These are phyloP conservation scores for Globisporangium takayamanum DNA, from an alignment of 352 stramenopile species.

Conservation along the genomic window DNA sequence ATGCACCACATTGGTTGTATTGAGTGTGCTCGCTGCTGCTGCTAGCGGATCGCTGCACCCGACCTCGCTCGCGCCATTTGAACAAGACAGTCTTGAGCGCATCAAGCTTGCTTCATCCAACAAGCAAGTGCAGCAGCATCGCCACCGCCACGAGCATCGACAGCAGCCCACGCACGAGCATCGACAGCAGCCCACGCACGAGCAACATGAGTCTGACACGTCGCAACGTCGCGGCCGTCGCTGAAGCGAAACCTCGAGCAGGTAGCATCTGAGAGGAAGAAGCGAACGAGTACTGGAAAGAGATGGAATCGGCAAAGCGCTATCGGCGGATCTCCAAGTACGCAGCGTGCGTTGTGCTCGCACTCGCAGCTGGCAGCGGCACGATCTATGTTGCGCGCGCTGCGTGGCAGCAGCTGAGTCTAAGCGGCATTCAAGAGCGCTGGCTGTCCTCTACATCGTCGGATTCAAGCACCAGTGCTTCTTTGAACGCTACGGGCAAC, in stretches of 20 bases:
- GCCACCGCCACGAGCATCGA: neutral
- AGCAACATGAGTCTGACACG: conserved; percentile 35
- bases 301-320: conserved; percentile 52
- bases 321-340: conserved; percentile 25
- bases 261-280: conserved; percentile 66
- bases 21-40: too few species aligned
- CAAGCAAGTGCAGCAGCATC: neutral
- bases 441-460: neutral
- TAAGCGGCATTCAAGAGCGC: neutral
- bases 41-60: too few species aligned
- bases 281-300: conserved; percentile 64
- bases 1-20: too few species aligned
- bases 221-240: conserved; percentile 31
- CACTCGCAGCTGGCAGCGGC: conserved; percentile 18
- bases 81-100: neutral
- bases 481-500: neutral
- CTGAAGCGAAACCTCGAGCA: conserved; percentile 15
- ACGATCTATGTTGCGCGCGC: conserved; percentile 10
- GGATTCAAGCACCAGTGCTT: neutral
- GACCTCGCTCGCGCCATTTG: neutral
- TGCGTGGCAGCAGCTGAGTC: conserved; percentile 1
- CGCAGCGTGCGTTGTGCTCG: conserved; percentile 21
- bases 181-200: neutral
- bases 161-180: too few species aligned
- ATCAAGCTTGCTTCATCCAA: neutral